phyloP scores from a whole-genome alignment of 805 yeast species.

The Saccharomycopsis sp. region DNA sequence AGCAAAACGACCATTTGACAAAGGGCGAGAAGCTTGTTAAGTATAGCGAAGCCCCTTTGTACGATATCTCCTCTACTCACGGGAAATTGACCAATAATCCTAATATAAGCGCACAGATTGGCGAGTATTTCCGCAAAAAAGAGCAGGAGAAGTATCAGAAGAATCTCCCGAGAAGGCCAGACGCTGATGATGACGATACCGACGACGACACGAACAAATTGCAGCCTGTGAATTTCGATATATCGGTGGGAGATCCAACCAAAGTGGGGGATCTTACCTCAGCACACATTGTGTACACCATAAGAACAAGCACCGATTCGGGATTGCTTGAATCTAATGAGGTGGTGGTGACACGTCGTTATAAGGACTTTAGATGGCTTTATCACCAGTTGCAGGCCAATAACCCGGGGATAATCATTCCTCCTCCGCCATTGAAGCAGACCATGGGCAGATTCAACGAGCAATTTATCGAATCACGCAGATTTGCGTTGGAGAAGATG shows the following conservation, averaged over 20 bases:
- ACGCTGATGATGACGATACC: slow-evolving; percentile 10
- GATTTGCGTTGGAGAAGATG: slow-evolving; percentile 84
- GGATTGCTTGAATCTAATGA: slow-evolving; percentile 32
- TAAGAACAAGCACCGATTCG: slow-evolving; percentile 53
- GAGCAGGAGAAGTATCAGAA: slow-evolving; percentile 7
- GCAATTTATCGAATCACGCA: slow-evolving; percentile 79
- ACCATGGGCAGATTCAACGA: slow-evolving; percentile 87
- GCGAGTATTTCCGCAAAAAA: slow-evolving; percentile 15
- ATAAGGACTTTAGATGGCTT: slow-evolving; percentile 90
- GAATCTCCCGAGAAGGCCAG: slow-evolving; percentile 13
- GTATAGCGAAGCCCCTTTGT: slow-evolving; percentile 50
- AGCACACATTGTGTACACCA: slow-evolving; percentile 83
- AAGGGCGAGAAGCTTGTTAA: slow-evolving; percentile 33
- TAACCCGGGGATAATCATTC: slow-evolving; percentile 86
- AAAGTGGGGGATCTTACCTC: slow-evolving; percentile 87
- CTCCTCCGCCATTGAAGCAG: slow-evolving; percentile 96
- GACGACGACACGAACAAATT: slow-evolving; percentile 5
- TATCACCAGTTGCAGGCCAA: slow-evolving; percentile 80
- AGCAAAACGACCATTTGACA: slow-evolving; percentile 21
- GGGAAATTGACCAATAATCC: slow-evolving; percentile 17
- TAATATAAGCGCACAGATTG: slow-evolving; percentile 14
- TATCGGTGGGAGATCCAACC: slow-evolving; percentile 82
- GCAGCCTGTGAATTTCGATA: slow-evolving; percentile 39
- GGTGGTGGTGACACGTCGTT: slow-evolving; percentile 69
- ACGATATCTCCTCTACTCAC: slow-evolving; percentile 30